phyloP scores from a whole-genome alignment of 164 flowering plant species.

The Cinnamomum chago region DNA sequence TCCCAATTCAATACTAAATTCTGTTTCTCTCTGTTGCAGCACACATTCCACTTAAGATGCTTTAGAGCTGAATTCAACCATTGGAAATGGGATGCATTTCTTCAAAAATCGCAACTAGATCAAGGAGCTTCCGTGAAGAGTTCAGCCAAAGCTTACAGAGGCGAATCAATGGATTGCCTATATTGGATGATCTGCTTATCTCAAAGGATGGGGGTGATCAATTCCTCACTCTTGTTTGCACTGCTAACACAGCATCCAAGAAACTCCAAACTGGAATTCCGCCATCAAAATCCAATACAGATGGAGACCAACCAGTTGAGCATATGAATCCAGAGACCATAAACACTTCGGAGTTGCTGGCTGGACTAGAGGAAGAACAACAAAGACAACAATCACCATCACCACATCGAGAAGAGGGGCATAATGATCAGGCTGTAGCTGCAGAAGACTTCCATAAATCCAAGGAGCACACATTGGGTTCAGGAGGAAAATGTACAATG shows the following conservation, averaged over 20 bases:
- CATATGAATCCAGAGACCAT: conserved; percentile 9
- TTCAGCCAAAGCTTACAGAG: conserved; percentile 12
- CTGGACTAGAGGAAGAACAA: conserved; percentile 20
- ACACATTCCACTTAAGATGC: neutral
- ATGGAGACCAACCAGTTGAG: neutral
- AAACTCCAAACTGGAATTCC: conserved; percentile 9
- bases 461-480: neutral
- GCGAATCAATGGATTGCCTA: conserved; percentile 12
- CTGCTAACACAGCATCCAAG: conserved; percentile 12
- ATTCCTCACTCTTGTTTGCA: conserved; percentile 22
- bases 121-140: conserved; percentile 26
- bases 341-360: conserved; percentile 26
- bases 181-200: conserved; percentile 16
- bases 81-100: conserved; percentile 31
- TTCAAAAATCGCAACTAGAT: conserved; percentile 21
- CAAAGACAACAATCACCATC: conserved; percentile 6
- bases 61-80: neutral
- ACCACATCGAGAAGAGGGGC: neutral
- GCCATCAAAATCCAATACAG: neutral
- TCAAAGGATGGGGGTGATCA: conserved; percentile 16
- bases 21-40: no score
- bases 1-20: neutral
- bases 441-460: conserved; percentile 17
- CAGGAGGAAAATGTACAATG: neutral
- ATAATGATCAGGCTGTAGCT: neutral